Conservation (phyloP, 805 yeast species). For the Barnettozyma sp. region DNA sequence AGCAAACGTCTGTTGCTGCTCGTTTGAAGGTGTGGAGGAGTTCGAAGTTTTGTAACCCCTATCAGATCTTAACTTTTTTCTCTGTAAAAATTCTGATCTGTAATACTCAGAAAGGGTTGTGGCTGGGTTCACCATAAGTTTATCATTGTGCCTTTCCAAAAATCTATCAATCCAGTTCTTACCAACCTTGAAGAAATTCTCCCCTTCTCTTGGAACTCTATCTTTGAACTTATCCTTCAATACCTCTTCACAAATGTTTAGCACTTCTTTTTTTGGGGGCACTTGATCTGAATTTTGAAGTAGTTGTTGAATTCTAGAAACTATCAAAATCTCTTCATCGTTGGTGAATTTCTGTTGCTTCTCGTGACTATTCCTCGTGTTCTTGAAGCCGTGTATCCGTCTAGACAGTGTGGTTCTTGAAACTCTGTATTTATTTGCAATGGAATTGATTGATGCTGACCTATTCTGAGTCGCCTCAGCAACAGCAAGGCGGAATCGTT, state of each 20-base stretch:
- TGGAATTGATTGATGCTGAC: conserved; percentile 24
- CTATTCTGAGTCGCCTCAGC: conserved; percentile 24
- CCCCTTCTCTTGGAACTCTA: conserved; percentile 11
- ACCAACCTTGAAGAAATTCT: conserved; percentile 22
- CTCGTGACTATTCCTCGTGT: conserved; percentile 25
- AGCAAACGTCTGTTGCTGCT: conserved; percentile 3
- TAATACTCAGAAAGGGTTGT: conserved; percentile 23
- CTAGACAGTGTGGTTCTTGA: conserved; percentile 24
- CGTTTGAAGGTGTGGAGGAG: conserved; percentile 15
- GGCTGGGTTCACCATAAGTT: conserved; percentile 18
- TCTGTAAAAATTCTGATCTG: conserved; percentile 23
- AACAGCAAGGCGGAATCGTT: conserved; percentile 24
- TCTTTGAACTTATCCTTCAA: conserved; percentile 20
- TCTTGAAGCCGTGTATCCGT: conserved; percentile 26
- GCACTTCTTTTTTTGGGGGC: conserved; percentile 23
- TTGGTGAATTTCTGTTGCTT: conserved; percentile 27
- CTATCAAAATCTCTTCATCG: conserved; percentile 22
- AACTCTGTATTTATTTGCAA: conserved; percentile 25
- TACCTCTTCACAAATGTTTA: conserved; percentile 20
- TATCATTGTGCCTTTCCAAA: conserved; percentile 24
- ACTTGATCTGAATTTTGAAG: conserved; percentile 19
- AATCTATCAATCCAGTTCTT: conserved; percentile 27
- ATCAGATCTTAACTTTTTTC: conserved; percentile 22
- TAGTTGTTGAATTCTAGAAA: conserved; percentile 17
- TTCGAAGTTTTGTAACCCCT: conserved; percentile 15